A percentile compares a stretch with the other conserved stretches of the same genome.
Conservation (phyloP, 2,329 filamentous ascomycete genomes). For the Colletotrichum incanum region DNA sequence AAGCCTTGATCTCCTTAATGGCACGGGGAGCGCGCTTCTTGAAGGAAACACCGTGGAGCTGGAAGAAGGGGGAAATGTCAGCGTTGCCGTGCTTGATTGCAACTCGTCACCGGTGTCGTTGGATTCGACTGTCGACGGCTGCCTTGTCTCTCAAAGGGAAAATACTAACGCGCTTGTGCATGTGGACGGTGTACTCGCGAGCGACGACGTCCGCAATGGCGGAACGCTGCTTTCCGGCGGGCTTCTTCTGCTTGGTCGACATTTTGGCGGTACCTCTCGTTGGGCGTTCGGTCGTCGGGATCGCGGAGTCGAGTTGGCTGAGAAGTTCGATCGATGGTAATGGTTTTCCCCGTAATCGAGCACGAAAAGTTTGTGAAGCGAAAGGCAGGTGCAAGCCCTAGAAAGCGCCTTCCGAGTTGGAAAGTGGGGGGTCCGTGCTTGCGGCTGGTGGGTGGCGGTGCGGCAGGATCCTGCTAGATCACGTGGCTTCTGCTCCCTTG, state of each 20-base stretch:
- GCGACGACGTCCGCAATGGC: conserved; percentile 99
- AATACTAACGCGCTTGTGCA: conserved; percentile 84
- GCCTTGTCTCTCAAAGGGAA: conserved; percentile 54
- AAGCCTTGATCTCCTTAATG: conserved; percentile 99
- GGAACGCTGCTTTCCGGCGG: conserved; percentile 82
- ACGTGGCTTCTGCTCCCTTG: not conserved
- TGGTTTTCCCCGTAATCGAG: conserved; percentile 26
- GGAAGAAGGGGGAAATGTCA: conserved; percentile 54
- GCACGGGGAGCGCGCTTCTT: conserved; percentile 99
- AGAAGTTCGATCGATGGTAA: conserved; percentile 38
- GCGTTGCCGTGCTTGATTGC: conserved; percentile 44
- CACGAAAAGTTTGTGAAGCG: conserved; percentile 40
- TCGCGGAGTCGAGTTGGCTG: conserved; percentile 41
- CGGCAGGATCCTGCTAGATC: not conserved
- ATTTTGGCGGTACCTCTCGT: conserved; percentile 62
- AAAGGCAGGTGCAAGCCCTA: conserved; percentile 40
- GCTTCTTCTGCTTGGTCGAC: conserved; percentile 77
- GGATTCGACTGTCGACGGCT: conserved; percentile 45
- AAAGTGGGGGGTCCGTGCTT: conserved; percentile 10
- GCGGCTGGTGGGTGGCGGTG: conserved; percentile 20
- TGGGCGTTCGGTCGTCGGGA: conserved; percentile 41
- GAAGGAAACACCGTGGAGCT: conserved; percentile 98
- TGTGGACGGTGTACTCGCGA: conserved; percentile 99
- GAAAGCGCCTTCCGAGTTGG: conserved; percentile 1
- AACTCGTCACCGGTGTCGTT: conserved; percentile 8